Percentiles rank a stretch among this genome's conserved stretches.
These are phyloP conservation scores for Aspergillus sp. DNA, from an alignment of 2,329 filamentous ascomycete genomes.

Conservation along the genomic window DNA sequence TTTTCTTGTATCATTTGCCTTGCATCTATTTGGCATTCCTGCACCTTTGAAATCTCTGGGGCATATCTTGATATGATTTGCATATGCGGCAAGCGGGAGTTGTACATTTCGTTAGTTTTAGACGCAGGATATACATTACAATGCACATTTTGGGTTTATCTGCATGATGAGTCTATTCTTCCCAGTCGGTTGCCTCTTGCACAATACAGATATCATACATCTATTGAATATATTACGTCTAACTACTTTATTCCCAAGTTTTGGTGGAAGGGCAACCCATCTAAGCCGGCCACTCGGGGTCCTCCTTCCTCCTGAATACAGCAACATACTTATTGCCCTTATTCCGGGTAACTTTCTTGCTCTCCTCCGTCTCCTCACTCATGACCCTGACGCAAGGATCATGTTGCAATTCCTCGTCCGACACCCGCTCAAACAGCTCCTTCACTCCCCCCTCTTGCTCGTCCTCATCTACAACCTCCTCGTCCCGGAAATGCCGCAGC, in stretches of 20 bases:
- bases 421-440: conserved; percentile 71
- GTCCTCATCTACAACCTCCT: conserved; percentile 86
- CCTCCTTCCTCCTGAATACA: conserved; percentile 75
- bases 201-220: neutral
- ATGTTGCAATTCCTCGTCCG: conserved; percentile 53
- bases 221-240: neutral
- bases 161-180: neutral
- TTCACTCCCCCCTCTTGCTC: conserved; percentile 61
- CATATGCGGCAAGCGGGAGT: neutral
- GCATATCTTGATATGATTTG: neutral
- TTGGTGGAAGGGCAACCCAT: neutral
- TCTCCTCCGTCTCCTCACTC: conserved; percentile 85
- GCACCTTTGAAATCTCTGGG: neutral
- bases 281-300: conserved; percentile 66
- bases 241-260: neutral
- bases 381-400: conserved; percentile 63
- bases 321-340: conserved; percentile 88
- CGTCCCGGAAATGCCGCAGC: conserved; percentile 75
- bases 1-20: neutral
- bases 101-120: neutral
- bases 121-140: neutral
- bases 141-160: neutral
- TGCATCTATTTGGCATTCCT: neutral
- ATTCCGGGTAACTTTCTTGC: conserved; percentile 93
- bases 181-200: neutral